A percentile compares a stretch with the other conserved stretches of the same genome.
These are phyloP conservation scores for Globisporangium uncinulatum DNA, from an alignment of 352 stramenopile species.

Conservation along the genomic window DNA sequence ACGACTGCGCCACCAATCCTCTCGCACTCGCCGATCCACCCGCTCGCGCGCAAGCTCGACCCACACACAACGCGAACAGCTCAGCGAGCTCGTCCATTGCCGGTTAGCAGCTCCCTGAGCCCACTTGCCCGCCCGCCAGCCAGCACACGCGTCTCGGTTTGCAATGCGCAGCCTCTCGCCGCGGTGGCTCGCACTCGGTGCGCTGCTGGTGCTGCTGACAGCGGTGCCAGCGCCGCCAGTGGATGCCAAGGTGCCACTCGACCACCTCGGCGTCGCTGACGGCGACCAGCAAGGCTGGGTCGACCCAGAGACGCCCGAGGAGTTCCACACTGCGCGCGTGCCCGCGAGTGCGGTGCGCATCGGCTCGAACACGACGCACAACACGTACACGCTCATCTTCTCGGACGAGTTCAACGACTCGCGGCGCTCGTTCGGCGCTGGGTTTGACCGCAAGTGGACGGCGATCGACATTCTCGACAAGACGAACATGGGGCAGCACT, in stretches of 20 bases:
- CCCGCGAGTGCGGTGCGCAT: slow-evolving; percentile 32
- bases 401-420: slow-evolving; percentile 97
- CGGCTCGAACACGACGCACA: slow-evolving; percentile 19
- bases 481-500: slow-evolving; percentile 94
- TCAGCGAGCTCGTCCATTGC: neutral
- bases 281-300: slow-evolving; percentile 56
- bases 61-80: neutral
- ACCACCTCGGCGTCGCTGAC: slow-evolving; percentile 26
- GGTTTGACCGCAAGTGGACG: slow-evolving; percentile 95
- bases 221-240: neutral
- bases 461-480: slow-evolving; percentile 94
- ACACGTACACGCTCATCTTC: slow-evolving; percentile 89
- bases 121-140: neutral
- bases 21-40: neutral
- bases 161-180: slow-evolving; percentile 7
- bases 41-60: neutral
- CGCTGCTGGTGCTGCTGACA: slow-evolving; percentile 10
- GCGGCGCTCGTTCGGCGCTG: slow-evolving; percentile 91
- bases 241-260: slow-evolving; percentile 23
- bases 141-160: too few relatives aligned
- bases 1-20: neutral
- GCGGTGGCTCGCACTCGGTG: slow-evolving; percentile 18
- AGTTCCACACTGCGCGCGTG: slow-evolving; percentile 39
- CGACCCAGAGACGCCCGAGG: slow-evolving; percentile 65
- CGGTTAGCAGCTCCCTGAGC: too few relatives aligned